Percentiles rank a stretch among this genome's conserved stretches.
phyloP scores from a whole-genome alignment of 768 basidiomycete species.

The Tulasnella sp. region DNA sequence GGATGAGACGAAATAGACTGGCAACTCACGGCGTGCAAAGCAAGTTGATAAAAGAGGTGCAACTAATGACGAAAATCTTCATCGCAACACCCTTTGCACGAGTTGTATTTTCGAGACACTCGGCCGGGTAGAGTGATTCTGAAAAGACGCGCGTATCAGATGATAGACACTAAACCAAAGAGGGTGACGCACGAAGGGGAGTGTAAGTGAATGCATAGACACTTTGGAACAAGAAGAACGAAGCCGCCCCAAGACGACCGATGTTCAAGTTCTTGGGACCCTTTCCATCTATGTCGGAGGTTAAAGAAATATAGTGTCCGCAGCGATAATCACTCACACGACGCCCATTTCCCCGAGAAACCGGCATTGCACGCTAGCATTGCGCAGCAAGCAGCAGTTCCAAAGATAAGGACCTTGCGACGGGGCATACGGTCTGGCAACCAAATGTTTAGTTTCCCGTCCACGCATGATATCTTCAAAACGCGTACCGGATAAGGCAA shows the following conservation, averaged over 20 bases:
- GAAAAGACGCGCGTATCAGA: background rate
- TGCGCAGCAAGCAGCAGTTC: background rate
- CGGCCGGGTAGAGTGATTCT: slow-evolving; percentile 24
- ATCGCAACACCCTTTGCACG: slow-evolving; percentile 26
- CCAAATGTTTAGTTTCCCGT: background rate
- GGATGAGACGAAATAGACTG: background rate
- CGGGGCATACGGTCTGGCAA: slow-evolving; percentile 16
- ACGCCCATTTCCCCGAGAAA: slow-evolving; percentile 13
- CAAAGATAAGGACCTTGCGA: slow-evolving; percentile 2
- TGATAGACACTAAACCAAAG: no score
- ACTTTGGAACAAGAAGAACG: slow-evolving; percentile 24
- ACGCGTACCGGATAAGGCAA: slow-evolving; percentile 3
- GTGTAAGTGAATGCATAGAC: slow-evolving; percentile 25
- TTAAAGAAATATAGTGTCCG: background rate
- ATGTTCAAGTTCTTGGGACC: slow-evolving; percentile 18
- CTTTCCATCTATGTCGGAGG: background rate
- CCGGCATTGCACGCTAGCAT: slow-evolving; percentile 13
- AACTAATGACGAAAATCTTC: slow-evolving; percentile 23
- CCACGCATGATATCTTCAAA: background rate
- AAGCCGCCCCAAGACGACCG: slow-evolving; percentile 23
- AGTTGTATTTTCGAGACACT: slow-evolving; percentile 24
- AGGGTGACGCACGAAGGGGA: slow-evolving; percentile 20
- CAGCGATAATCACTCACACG: background rate
- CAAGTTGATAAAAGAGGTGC: slow-evolving; percentile 25
- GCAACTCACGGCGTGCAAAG: slow-evolving; percentile 21